Evolutionary conservation across 768 basidiomycete species (phyloP).

Genomic region (Tricholomella constricta): DNA sequence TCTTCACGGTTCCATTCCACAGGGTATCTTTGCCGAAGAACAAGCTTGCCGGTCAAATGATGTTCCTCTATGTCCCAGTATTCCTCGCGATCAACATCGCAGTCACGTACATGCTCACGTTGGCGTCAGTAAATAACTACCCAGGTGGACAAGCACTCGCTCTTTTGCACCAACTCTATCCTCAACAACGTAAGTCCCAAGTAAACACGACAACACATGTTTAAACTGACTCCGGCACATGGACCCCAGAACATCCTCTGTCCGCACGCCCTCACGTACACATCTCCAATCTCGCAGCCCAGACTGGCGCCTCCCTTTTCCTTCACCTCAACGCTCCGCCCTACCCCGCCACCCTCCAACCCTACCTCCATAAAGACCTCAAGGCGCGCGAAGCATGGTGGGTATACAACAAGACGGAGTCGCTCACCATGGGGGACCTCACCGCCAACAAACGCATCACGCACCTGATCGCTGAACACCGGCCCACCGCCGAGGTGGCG

Average conservation of each 20-base stretch:
- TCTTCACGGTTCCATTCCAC: neutral
- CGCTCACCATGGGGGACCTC: constrained; percentile 44
- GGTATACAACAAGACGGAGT: constrained; percentile 86
- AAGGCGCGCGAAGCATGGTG: constrained; percentile 37
- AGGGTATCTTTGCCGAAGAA: constrained; percentile 55
- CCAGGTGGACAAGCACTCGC: constrained; percentile 81
- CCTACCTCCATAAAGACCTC: constrained; percentile 8
- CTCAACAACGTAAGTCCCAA: constrained; percentile 23
- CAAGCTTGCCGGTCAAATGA: constrained; percentile 44
- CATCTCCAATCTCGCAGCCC: constrained; percentile 82
- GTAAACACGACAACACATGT: neutral
- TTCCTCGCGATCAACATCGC: constrained; percentile 55
- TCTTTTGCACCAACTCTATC: constrained; percentile 57
- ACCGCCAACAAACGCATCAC: constrained; percentile 46
- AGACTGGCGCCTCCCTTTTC: constrained; percentile 91
- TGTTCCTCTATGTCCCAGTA: constrained; percentile 46
- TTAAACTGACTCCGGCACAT: neutral
- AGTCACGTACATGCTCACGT: constrained; percentile 53
- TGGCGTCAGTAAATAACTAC: constrained; percentile 76
- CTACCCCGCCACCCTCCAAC: constrained; percentile 29
- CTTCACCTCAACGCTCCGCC: constrained; percentile 68
- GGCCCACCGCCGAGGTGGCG: constrained; percentile 24
- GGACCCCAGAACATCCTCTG: neutral
- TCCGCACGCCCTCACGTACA: constrained; percentile 55
- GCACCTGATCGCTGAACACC: constrained; percentile 62